Evolutionary conservation across 139 green algal species (phyloP).

Genomic region (Chlorella vulgaris): DNA sequence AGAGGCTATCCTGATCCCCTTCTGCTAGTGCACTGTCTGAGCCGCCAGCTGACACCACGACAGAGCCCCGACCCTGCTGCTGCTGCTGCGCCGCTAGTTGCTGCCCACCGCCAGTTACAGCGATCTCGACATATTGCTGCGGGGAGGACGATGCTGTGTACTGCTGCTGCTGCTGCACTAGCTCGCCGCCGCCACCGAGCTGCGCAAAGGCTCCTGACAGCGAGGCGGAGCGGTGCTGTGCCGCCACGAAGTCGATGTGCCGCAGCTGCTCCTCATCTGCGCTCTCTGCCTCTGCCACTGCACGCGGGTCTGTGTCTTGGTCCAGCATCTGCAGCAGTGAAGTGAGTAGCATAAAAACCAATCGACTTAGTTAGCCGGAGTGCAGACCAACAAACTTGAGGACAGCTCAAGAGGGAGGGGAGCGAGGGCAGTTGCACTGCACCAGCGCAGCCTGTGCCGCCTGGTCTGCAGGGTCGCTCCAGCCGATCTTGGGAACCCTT

Average conservation of each 20-base stretch:
- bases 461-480: too few relatives aligned
- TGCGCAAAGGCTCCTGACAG: not conserved
- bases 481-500: too few relatives aligned
- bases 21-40: not conserved
- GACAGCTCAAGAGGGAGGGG: too few relatives aligned
- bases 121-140: not conserved
- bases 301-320: slow-evolving; percentile 5
- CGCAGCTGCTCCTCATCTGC: slow-evolving; percentile 12
- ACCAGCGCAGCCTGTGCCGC: too few relatives aligned
- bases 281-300: not conserved
- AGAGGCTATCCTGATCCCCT: slow-evolving; percentile 7
- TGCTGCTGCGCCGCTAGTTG: too few relatives aligned
- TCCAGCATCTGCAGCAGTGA: slow-evolving; percentile 29
- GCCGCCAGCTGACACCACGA: too few relatives aligned
- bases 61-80: too few relatives aligned
- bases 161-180: slow-evolving; percentile 1
- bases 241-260: not conserved
- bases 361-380: too few relatives aligned
- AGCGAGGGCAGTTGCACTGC: too few relatives aligned
- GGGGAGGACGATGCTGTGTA: too few relatives aligned
- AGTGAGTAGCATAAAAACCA: too few relatives aligned
- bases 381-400: too few relatives aligned
- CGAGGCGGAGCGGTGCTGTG: not conserved
- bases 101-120: not conserved
- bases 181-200: not conserved